Conservation (phyloP, 1,139 yeast species). For the Magnusiomyces clavatus region DNA sequence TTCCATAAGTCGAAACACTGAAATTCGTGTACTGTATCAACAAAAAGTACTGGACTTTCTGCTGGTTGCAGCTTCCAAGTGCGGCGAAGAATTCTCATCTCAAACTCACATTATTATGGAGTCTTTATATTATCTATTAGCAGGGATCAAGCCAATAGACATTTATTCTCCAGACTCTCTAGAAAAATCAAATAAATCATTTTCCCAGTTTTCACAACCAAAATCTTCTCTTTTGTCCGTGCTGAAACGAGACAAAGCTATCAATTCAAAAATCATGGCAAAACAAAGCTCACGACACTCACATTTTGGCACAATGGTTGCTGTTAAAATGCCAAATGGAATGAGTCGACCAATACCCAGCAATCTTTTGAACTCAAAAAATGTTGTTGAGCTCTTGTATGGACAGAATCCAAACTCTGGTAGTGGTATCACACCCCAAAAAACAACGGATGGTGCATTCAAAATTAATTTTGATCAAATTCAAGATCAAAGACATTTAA, state of each 20-base stretch:
- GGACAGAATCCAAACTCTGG: no score
- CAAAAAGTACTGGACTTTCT: slow-evolving; percentile 70
- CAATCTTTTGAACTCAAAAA: no score
- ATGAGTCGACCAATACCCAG: no score
- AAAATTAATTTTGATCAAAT: no score
- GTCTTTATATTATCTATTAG: slow-evolving; percentile 54
- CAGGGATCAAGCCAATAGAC: slow-evolving; percentile 38
- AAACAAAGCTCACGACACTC: background rate
- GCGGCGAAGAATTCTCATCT: slow-evolving; percentile 57
- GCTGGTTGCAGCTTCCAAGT: slow-evolving; percentile 56
- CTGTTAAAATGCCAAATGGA: background rate
- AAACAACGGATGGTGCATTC: no score
- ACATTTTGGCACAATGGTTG: background rate
- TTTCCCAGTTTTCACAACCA: background rate
- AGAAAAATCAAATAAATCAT: background rate
- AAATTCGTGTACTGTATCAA: slow-evolving; percentile 48
- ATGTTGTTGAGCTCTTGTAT: no score
- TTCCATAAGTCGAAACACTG: slow-evolving; percentile 26
- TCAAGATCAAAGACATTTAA: no score
- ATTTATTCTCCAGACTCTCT: slow-evolving; percentile 15
- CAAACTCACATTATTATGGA: slow-evolving; percentile 65
- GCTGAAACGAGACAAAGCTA: background rate
- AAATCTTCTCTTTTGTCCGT: no score
- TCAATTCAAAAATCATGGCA: background rate
- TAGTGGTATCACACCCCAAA: no score